These are phyloP conservation scores for Rhodamnia rubescens DNA, from an alignment of 345 rosid genomes.

Conservation along the genomic window DNA sequence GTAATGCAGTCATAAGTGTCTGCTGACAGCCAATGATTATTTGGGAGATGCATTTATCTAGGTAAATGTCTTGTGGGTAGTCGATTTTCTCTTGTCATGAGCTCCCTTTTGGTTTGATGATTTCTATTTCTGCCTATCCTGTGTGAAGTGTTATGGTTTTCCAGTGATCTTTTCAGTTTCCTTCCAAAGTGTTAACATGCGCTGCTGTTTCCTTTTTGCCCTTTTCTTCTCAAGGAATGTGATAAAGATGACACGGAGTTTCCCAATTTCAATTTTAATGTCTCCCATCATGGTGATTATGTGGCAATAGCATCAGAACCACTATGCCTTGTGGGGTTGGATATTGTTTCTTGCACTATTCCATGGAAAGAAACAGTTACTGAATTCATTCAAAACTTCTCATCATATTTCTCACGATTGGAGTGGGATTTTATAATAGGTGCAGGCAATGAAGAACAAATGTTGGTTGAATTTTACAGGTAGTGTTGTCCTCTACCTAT, in stretches of 20 bases:
- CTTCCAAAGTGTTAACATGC: neutral
- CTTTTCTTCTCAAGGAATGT: slow-evolving; percentile 5
- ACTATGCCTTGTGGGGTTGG: slow-evolving; percentile 58
- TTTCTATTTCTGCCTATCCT: neutral
- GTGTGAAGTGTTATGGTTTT: neutral
- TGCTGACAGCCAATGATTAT: neutral
- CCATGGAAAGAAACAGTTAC: slow-evolving; percentile 28
- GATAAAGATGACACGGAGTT: slow-evolving; percentile 7
- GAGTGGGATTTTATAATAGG: slow-evolving; percentile 43
- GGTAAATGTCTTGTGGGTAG: neutral
- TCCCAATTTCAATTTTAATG: slow-evolving; percentile 64
- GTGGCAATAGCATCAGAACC: slow-evolving; percentile 73
- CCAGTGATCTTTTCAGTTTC: neutral
- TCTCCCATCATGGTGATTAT: slow-evolving; percentile 65
- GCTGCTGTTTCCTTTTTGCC: neutral
- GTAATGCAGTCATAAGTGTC: neutral
- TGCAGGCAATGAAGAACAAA: slow-evolving; percentile 25
- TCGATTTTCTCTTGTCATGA: neutral
- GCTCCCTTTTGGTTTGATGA: neutral
- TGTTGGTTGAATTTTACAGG: slow-evolving; percentile 53
- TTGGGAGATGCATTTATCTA: neutral
- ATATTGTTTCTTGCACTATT: slow-evolving; percentile 27
- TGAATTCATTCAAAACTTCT: slow-evolving; percentile 38
- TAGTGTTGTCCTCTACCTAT: slow-evolving; percentile 1
- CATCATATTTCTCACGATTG: slow-evolving; percentile 37